These are phyloP conservation scores for Pleurotus eryngii DNA, from an alignment of 768 basidiomycete genomes.

Conservation along the genomic window DNA sequence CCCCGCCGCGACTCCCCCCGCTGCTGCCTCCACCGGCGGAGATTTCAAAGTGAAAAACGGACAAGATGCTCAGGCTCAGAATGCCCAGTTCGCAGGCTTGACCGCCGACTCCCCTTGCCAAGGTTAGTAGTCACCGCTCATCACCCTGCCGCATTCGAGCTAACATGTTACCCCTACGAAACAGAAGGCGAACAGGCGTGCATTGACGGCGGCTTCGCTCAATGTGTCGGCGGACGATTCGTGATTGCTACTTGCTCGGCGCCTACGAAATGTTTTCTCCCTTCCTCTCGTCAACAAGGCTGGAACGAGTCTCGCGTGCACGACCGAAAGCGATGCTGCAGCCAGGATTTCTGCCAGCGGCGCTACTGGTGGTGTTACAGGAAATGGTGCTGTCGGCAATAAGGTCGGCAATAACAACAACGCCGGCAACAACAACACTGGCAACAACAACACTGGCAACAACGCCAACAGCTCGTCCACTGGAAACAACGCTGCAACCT, in stretches of 20 bases:
- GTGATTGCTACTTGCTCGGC: slow-evolving; percentile 33
- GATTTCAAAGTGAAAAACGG: slow-evolving; percentile 43
- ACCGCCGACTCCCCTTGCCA: slow-evolving; percentile 44
- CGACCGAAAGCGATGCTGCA: slow-evolving; percentile 13
- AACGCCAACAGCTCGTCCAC: not conserved
- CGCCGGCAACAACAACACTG: not conserved
- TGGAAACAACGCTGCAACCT: not conserved
- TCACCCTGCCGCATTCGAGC: slow-evolving; percentile 1
- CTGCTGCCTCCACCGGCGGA: slow-evolving; percentile 13
- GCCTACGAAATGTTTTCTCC: slow-evolving; percentile 40
- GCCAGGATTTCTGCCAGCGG: slow-evolving; percentile 19
- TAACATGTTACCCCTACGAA: slow-evolving; percentile 24
- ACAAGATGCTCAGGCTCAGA: slow-evolving; percentile 46
- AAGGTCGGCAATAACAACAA: not conserved
- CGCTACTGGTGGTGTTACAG: slow-evolving; percentile 37
- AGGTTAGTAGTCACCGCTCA: slow-evolving; percentile 14
- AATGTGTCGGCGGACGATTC: slow-evolving; percentile 50
- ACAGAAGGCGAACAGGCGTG: slow-evolving; percentile 43
- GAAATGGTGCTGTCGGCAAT: slow-evolving; percentile 12
- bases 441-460: not conserved
- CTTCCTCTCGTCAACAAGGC: slow-evolving; percentile 52
- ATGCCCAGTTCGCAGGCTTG: slow-evolving; percentile 49
- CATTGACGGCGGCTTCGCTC: slow-evolving; percentile 42
- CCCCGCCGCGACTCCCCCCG: slow-evolving; percentile 6
- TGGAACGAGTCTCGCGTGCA: slow-evolving; percentile 53